These are phyloP conservation scores for Allomyces javanicus DNA, from an alignment of 192 early-diverging fungal genomes.

Conservation along the genomic window DNA sequence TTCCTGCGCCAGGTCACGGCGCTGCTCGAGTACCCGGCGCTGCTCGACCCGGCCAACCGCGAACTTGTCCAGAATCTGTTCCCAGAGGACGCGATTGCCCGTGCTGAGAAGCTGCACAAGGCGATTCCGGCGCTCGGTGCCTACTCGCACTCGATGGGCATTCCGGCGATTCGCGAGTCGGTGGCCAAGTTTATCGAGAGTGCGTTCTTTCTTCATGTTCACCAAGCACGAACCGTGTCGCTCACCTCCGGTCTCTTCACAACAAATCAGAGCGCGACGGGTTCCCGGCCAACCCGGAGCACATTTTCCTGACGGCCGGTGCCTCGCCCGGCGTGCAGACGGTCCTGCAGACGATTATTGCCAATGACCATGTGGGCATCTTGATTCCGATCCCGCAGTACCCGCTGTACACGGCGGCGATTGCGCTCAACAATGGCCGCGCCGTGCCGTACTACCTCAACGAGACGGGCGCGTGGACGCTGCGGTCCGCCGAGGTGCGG, in stretches of 20 bases:
- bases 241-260: not conserved
- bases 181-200: conserved; percentile 75
- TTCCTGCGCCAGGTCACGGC: conserved; percentile 91
- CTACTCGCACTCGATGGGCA: conserved; percentile 89
- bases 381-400: conserved; percentile 99
- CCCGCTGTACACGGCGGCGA: conserved; percentile 86
- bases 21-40: conserved; percentile 71
- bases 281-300: conserved; percentile 54
- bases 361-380: conserved; percentile 61
- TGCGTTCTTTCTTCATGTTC: not conserved
- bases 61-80: conserved; percentile 33
- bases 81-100: conserved; percentile 64
- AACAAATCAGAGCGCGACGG: conserved; percentile 56
- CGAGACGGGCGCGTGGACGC: conserved; percentile 66
- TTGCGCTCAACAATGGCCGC: conserved; percentile 64
- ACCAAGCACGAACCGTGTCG: no score
- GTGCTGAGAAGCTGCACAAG: conserved; percentile 53
- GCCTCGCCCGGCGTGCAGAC: conserved; percentile 86
- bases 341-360: conserved; percentile 68
- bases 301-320: conserved; percentile 84
- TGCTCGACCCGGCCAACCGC: conserved; percentile 37
- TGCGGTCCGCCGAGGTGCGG: conserved; percentile 45
- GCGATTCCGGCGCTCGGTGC: conserved; percentile 63
- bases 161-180: conserved; percentile 57
- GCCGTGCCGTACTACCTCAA: conserved; percentile 84